Evolutionary conservation across 805 yeast genomes (phyloP).

Genomic region (Sugiyamaella qingdaonensis): DNA sequence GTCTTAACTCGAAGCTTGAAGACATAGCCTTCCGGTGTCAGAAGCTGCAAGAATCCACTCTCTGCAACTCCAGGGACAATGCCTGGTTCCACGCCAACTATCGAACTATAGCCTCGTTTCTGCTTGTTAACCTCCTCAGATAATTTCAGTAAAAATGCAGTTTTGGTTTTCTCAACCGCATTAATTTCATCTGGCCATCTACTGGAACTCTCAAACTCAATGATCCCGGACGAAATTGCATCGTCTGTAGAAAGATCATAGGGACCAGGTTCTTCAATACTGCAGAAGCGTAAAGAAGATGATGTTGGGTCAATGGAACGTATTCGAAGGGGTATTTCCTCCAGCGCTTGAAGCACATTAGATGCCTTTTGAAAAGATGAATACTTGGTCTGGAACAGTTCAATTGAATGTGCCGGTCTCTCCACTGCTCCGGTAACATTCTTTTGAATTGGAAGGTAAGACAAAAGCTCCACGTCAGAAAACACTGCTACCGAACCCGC

Average conservation of each 20-base stretch:
- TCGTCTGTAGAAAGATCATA: slow-evolving; percentile 45
- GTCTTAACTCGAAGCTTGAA: slow-evolving; percentile 72
- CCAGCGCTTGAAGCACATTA: slow-evolving; percentile 44
- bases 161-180: slow-evolving; percentile 83
- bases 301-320: slow-evolving; percentile 72
- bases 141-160: slow-evolving; percentile 79
- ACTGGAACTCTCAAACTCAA: slow-evolving; percentile 86
- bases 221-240: slow-evolving; percentile 63
- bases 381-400: slow-evolving; percentile 27
- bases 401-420: slow-evolving; percentile 32
- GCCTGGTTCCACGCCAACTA: slow-evolving; percentile 59
- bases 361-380: slow-evolving; percentile 49
- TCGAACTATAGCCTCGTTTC: slow-evolving; percentile 53
- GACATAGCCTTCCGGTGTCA: slow-evolving; percentile 88
- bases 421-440: slow-evolving; percentile 56
- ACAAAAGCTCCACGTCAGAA: slow-evolving; percentile 8
- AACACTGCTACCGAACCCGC: slow-evolving; percentile 19
- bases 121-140: slow-evolving; percentile 41
- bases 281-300: slow-evolving; percentile 68
- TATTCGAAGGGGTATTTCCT: slow-evolving; percentile 63
- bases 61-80: slow-evolving; percentile 24
- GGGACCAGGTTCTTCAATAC: slow-evolving; percentile 76
- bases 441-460: slow-evolving; percentile 34
- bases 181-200: slow-evolving; percentile 92
- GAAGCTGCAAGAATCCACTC: slow-evolving; percentile 38